phyloP scores from a whole-genome alignment of 805 yeast genomes.

The Lipomyces japonicus region DNA sequence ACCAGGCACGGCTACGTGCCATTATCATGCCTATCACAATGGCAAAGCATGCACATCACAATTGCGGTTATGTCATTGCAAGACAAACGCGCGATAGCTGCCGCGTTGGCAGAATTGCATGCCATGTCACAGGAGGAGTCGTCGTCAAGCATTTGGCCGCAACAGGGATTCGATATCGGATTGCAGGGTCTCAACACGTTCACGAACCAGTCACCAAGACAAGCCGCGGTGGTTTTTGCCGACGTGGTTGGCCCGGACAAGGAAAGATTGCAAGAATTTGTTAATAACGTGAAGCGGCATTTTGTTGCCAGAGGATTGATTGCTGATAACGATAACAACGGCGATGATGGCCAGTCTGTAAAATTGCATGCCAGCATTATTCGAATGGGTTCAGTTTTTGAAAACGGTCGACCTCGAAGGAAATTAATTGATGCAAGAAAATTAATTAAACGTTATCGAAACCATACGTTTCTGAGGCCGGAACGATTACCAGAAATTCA shows the following conservation, averaged over 20 bases:
- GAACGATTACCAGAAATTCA: slow-evolving; percentile 7
- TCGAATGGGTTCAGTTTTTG: slow-evolving; percentile 11
- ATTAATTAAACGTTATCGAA: slow-evolving; percentile 3
- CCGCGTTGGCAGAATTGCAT: slow-evolving; percentile 1
- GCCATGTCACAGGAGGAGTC: neutral
- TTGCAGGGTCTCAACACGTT: slow-evolving; percentile 12
- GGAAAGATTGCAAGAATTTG: slow-evolving; percentile 12
- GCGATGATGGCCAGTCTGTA: slow-evolving; percentile 1
- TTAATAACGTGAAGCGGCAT: slow-evolving; percentile 6
- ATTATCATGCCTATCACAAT: slow-evolving; percentile 9
- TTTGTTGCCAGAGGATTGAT: slow-evolving; percentile 14
- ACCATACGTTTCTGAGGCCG: slow-evolving; percentile 7
- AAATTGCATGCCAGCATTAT: slow-evolving; percentile 19
- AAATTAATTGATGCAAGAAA: slow-evolving; percentile 14
- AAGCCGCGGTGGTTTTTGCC: slow-evolving; percentile 20
- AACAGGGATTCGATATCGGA: slow-evolving; percentile 3
- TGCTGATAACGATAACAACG: neutral
- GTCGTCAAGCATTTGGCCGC: neutral
- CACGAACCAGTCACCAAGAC: neutral
- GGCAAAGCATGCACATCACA: slow-evolving; percentile 15
- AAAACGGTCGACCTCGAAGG: neutral
- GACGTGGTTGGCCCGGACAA: slow-evolving; percentile 3
- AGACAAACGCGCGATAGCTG: neutral
- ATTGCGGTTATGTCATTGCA: slow-evolving; percentile 18
- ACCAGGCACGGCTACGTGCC: slow-evolving; percentile 4